Evolutionary conservation across 352 stramenopile species (phyloP).

Genomic region (Pilasporangium apinafurcum): DNA sequence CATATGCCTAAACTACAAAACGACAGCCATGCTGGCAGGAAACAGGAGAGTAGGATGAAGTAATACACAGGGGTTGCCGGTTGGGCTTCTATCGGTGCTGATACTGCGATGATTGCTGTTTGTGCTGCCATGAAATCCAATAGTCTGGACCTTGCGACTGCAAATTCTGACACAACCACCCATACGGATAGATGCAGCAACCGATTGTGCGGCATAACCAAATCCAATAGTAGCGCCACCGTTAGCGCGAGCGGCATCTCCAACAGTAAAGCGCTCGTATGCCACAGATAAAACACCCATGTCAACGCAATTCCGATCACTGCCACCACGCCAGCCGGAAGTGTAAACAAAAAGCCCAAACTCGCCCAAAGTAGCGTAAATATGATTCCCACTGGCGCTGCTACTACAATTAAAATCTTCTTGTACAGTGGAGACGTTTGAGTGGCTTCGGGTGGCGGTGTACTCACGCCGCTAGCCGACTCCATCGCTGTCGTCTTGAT

Average conservation of each 20-base stretch:
- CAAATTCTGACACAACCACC: slow-evolving; percentile 9
- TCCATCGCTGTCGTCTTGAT: too few relatives aligned
- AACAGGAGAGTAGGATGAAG: slow-evolving; percentile 13
- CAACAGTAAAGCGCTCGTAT: slow-evolving; percentile 1
- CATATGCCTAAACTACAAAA: slow-evolving; percentile 5
- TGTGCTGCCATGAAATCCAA: too few relatives aligned
- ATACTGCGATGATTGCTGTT: too few relatives aligned
- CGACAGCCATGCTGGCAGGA: slow-evolving; percentile 15
- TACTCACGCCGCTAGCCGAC: too few relatives aligned
- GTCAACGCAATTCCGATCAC: slow-evolving; percentile 13
- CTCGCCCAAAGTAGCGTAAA: slow-evolving; percentile 48
- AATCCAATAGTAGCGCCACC: slow-evolving; percentile 2
- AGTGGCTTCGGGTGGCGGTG: too few relatives aligned
- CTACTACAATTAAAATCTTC: too few relatives aligned
- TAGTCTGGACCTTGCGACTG: too few relatives aligned
- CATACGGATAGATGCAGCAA: slow-evolving; percentile 14
- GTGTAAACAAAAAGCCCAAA: slow-evolving; percentile 41
- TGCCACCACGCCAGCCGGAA: slow-evolving; percentile 26
- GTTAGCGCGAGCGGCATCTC: slow-evolving; percentile 7
- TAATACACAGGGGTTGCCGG: too few relatives aligned
- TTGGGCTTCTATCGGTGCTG: too few relatives aligned
- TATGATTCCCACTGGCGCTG: too few relatives aligned
- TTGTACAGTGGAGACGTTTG: too few relatives aligned
- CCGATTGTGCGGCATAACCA: slow-evolving; percentile 6
- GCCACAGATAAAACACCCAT: slow-evolving; percentile 43